Conservation (phyloP, 2,329 filamentous ascomycete genomes). For the Ascomycota sp. region DNA sequence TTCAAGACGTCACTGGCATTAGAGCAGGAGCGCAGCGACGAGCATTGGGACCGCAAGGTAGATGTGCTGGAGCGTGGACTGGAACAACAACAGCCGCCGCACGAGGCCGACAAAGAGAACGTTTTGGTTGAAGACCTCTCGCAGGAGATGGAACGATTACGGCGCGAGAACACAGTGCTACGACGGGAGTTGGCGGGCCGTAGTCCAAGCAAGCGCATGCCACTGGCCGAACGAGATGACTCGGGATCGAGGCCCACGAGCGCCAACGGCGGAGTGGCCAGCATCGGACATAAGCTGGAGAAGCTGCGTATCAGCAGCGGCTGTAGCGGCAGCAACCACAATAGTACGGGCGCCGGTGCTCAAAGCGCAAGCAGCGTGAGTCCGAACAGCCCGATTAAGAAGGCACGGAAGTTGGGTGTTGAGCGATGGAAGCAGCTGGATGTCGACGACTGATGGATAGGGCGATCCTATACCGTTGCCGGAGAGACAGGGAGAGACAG, state of each 20-base stretch:
- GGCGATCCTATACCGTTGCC: too few relatives aligned
- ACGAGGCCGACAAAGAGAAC: slow-evolving; percentile 42
- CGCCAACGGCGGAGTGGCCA: slow-evolving; percentile 10
- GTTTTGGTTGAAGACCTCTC: slow-evolving; percentile 42
- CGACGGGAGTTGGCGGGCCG: slow-evolving; percentile 43
- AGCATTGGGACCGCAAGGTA: slow-evolving; percentile 75
- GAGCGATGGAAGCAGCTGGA: slow-evolving; percentile 29
- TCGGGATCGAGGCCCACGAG: slow-evolving; percentile 6
- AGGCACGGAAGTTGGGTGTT: slow-evolving; percentile 25
- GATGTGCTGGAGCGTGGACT: slow-evolving; percentile 37
- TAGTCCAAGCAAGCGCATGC: slow-evolving; percentile 40
- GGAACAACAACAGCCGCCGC: slow-evolving; percentile 13
- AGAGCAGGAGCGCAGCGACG: slow-evolving; percentile 62
- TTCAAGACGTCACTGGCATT: slow-evolving; percentile 64
- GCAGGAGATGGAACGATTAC: slow-evolving; percentile 49
- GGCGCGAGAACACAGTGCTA: slow-evolving; percentile 41
- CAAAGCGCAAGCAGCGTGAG: slow-evolving; percentile 7
- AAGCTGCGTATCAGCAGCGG: slow-evolving; percentile 24
- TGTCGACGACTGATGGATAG: slow-evolving; percentile 5
- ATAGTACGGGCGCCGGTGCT: not conserved
- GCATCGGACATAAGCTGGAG: slow-evolving; percentile 27
- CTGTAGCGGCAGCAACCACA: slow-evolving; percentile 10
- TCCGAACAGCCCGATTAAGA: slow-evolving; percentile 26
- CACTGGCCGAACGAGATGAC: slow-evolving; percentile 33
- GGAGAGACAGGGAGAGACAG: too few relatives aligned